Percentiles rank a stretch among this genome's conserved stretches.
Evolutionary conservation across 805 yeast species (phyloP).

Genomic region (Suhomyces pyralidae): DNA sequence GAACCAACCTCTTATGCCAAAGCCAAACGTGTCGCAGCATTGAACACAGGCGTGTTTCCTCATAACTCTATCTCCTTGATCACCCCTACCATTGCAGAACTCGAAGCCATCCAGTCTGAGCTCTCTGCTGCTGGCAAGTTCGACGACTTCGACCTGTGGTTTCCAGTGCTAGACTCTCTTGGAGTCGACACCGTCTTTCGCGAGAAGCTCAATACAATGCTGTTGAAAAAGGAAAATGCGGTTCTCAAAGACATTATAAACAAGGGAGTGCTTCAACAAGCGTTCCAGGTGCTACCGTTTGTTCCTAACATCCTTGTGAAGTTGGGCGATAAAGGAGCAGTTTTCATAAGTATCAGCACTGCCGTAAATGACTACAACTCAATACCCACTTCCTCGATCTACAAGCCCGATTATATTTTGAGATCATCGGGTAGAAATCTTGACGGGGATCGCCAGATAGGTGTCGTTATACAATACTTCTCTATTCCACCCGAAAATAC

Average conservation of each 20-base stretch:
- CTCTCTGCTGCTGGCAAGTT: constrained; percentile 41
- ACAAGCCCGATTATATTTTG: constrained; percentile 21
- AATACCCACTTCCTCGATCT: constrained; percentile 30
- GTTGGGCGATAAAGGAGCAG: constrained; percentile 63
- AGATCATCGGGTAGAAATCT: constrained; percentile 18
- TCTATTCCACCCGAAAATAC: constrained; percentile 36
- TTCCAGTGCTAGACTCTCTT: constrained; percentile 63
- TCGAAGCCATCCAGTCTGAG: constrained; percentile 50
- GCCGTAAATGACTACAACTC: constrained; percentile 29
- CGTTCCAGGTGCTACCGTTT: constrained; percentile 71
- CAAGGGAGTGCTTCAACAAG: constrained; percentile 59
- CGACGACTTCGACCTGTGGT: constrained; percentile 65
- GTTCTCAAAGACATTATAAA: constrained; percentile 24
- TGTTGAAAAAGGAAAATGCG: constrained; percentile 17
- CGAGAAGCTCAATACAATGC: constrained; percentile 38
- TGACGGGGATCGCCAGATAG: constrained; percentile 27
- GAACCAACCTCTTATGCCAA: constrained; percentile 81
- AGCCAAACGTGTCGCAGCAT: constrained; percentile 45
- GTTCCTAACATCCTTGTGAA: constrained; percentile 65
- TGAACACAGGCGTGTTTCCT: constrained; percentile 45
- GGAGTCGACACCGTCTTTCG: constrained; percentile 48
- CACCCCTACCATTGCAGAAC: constrained; percentile 71
- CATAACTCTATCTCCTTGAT: constrained; percentile 42
- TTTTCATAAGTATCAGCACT: constrained; percentile 37
- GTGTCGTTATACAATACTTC: constrained; percentile 64